Evolutionary conservation across 2,329 filamentous ascomycete species (phyloP).

Genomic region (Venturia asperata): DNA sequence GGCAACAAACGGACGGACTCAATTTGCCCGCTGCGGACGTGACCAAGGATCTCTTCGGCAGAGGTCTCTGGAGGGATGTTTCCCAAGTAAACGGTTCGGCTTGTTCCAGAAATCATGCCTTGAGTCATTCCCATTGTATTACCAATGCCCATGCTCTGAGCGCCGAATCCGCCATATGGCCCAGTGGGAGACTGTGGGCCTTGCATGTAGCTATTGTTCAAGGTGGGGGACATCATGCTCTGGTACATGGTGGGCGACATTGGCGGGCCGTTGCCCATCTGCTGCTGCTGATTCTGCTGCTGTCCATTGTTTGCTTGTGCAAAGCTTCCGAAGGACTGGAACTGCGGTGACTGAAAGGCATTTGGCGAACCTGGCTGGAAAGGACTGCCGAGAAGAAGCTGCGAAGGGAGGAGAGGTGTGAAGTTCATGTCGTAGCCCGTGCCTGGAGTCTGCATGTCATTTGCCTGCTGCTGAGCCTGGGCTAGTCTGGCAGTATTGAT

Average conservation of each 20-base stretch:
- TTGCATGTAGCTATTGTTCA: constrained; percentile 70
- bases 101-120: constrained; percentile 81
- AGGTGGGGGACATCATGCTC: constrained; percentile 76
- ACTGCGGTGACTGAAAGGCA: constrained; percentile 84
- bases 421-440: constrained; percentile 98
- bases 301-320: constrained; percentile 45
- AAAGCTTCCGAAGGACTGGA: constrained; percentile 63
- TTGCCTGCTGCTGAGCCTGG: constrained; percentile 49
- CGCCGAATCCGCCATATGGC: constrained; percentile 58
- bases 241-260: constrained; percentile 81
- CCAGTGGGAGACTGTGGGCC: constrained; percentile 80
- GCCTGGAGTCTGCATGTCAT: constrained; percentile 77
- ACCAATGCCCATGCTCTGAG: constrained; percentile 56
- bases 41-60: constrained; percentile 91
- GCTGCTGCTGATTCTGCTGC: constrained; percentile 53
- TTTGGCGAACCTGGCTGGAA: constrained; percentile 93
- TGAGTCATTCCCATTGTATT: constrained; percentile 69
- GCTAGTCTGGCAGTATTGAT: constrained; percentile 77
- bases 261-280: constrained; percentile 62
- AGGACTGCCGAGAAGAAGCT: constrained; percentile 88
- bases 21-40: constrained; percentile 95
- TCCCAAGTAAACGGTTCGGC: constrained; percentile 91
- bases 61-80: constrained; percentile 98
- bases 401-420: constrained; percentile 87
- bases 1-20: constrained; percentile 95